Evolutionary conservation across 176 grass and related monocot genomes (phyloP).

Genomic region (Paspalum notatum): DNA sequence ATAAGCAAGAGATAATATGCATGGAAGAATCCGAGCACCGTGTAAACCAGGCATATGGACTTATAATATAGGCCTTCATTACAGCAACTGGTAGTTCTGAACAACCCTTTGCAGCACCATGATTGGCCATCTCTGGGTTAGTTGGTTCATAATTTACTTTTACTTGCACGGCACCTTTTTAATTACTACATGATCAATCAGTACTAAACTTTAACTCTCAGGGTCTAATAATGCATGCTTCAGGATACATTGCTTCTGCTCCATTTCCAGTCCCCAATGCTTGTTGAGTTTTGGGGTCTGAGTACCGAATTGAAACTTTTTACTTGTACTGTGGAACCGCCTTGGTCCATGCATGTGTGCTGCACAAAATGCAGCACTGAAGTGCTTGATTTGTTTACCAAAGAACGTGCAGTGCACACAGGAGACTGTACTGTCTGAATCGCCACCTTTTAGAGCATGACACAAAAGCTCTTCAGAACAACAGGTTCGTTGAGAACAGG

Average conservation of each 20-base stretch:
- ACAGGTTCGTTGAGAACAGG: slow-evolving; percentile 27
- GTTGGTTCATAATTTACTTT: not conserved
- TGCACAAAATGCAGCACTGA: not conserved
- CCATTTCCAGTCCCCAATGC: slow-evolving; percentile 11
- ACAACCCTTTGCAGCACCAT: not conserved
- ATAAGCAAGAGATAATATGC: slow-evolving; percentile 33
- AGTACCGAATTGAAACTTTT: not conserved
- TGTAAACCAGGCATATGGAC: slow-evolving; percentile 17
- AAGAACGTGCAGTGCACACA: slow-evolving; percentile 31
- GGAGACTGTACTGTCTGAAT: slow-evolving; percentile 12
- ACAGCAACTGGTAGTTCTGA: not conserved
- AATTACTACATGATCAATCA: not conserved
- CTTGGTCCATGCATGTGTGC: slow-evolving; percentile 1
- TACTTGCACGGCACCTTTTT: not conserved
- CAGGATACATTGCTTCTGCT: slow-evolving; percentile 9
- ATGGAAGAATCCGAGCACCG: not conserved
- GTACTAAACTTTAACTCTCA: slow-evolving; percentile 13
- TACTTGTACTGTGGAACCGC: not conserved
- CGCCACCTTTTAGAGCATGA: slow-evolving; percentile 13
- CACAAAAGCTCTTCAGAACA: slow-evolving; percentile 20
- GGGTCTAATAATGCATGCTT: not conserved
- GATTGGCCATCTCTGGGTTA: slow-evolving; percentile 15
- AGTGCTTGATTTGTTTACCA: slow-evolving; percentile 2
- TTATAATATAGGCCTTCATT: slow-evolving; percentile 22
- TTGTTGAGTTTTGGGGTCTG: not conserved